A percentile compares a stretch with the other conserved stretches of the same genome.
Evolutionary conservation across 2,329 filamentous ascomycete species (phyloP).

Genomic region (Acarospora socialis): DNA sequence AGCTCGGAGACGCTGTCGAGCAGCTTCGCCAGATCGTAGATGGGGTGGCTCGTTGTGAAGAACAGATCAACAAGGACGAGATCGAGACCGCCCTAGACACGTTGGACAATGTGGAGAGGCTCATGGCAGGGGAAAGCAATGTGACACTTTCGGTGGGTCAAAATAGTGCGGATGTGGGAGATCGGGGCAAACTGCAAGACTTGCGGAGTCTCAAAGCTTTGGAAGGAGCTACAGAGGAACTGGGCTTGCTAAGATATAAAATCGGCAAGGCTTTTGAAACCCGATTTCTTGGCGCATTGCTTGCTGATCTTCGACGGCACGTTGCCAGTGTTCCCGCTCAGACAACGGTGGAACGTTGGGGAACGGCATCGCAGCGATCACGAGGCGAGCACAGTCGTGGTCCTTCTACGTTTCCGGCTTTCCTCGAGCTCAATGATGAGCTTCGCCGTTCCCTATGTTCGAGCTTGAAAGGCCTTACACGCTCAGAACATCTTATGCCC

Average conservation of each 20-base stretch:
- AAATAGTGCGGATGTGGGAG: constrained; percentile 16
- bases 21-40: constrained; percentile 71
- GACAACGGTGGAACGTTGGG: constrained; percentile 75
- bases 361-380: constrained; percentile 56
- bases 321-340: constrained; percentile 54
- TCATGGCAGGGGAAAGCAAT: constrained; percentile 60
- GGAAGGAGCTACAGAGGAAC: constrained; percentile 63
- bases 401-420: constrained; percentile 59
- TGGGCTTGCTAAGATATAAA: constrained; percentile 59
- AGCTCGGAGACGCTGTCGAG: constrained; percentile 66
- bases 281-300: constrained; percentile 61
- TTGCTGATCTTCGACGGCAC: constrained; percentile 70
- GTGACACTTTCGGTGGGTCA: constrained; percentile 19
- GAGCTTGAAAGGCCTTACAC: constrained; percentile 63
- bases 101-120: constrained; percentile 62
- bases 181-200: constrained; percentile 42
- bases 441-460: constrained; percentile 57
- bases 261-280: constrained; percentile 79
- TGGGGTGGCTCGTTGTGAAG: constrained; percentile 61
- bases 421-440: constrained; percentile 56
- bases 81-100: constrained; percentile 65
- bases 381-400: constrained; percentile 53
- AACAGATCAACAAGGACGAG: constrained; percentile 67
- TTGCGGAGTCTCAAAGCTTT: constrained; percentile 64
- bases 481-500: constrained; percentile 62